These are phyloP conservation scores for Puccinia polysora DNA, from an alignment of 1,284 basidiomycete genomes.

Conservation along the genomic window DNA sequence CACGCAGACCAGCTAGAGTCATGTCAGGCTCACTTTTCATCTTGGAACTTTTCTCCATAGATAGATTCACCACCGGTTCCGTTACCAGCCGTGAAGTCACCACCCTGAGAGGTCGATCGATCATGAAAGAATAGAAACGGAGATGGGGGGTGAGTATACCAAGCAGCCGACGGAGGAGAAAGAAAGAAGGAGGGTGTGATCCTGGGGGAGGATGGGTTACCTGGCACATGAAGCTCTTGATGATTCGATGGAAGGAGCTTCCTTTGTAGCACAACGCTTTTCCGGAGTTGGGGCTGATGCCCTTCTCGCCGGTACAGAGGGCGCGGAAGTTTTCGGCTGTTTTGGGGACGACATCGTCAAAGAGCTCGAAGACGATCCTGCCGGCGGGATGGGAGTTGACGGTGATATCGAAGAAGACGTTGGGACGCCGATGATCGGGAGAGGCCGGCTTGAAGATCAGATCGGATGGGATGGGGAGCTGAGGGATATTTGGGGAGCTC, in stretches of 20 bases:
- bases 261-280: slow-evolving; percentile 32
- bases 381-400: slow-evolving; percentile 11
- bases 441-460: slow-evolving; percentile 35
- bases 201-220: slow-evolving; percentile 8
- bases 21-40: slow-evolving; percentile 51
- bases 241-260: slow-evolving; percentile 37
- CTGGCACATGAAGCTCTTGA: slow-evolving; percentile 41
- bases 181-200: background rate
- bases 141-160: background rate
- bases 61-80: slow-evolving; percentile 54
- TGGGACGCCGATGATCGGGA: slow-evolving; percentile 25
- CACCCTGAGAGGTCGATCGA: slow-evolving; percentile 12
- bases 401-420: slow-evolving; percentile 41
- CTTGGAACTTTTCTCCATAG: slow-evolving; percentile 56
- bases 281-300: slow-evolving; percentile 2
- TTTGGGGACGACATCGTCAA: slow-evolving; percentile 41
- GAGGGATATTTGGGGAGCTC: too few species aligned
- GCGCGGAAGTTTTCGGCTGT: slow-evolving; percentile 32
- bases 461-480: slow-evolving; percentile 33
- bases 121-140: too few species aligned
- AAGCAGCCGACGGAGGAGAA: background rate
- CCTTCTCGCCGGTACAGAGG: slow-evolving; percentile 34
- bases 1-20: background rate
- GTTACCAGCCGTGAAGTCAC: slow-evolving; percentile 45
- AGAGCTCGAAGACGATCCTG: slow-evolving; percentile 29